These are phyloP conservation scores for Fusarium sp. DNA, from an alignment of 2,329 filamentous ascomycete species.

Conservation along the genomic window DNA sequence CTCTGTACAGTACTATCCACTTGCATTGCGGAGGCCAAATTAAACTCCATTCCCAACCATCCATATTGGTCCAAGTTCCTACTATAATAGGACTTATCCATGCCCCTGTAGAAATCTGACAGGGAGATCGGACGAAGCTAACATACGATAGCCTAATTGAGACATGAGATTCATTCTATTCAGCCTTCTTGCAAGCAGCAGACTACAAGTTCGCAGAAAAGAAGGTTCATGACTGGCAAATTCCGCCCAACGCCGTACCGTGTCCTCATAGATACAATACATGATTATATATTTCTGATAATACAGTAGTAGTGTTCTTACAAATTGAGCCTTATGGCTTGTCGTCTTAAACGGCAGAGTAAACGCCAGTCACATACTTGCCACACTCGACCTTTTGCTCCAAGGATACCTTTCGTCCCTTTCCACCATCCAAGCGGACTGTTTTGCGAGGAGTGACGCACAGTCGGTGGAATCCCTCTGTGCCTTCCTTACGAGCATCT, in stretches of 20 bases:
- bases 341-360: slow-evolving; percentile 67
- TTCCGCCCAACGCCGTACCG: slow-evolving; percentile 30
- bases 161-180: not conserved
- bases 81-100: slow-evolving; percentile 3
- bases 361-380: slow-evolving; percentile 82
- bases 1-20: not conserved
- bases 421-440: slow-evolving; percentile 68
- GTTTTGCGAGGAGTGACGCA: slow-evolving; percentile 82
- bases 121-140: slow-evolving; percentile 9
- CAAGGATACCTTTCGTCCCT: slow-evolving; percentile 76
- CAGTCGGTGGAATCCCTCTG: slow-evolving; percentile 75
- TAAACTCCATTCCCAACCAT: slow-evolving; percentile 1
- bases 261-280: slow-evolving; percentile 21
- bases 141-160: not conserved
- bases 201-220: slow-evolving; percentile 11
- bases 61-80: slow-evolving; percentile 15
- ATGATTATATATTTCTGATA: slow-evolving; percentile 34
- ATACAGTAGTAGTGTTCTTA: slow-evolving; percentile 26
- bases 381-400: slow-evolving; percentile 93
- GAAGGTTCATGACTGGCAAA: slow-evolving; percentile 12
- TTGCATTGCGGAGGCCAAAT: slow-evolving; percentile 18
- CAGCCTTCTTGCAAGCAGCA: not conserved
- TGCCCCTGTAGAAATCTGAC: slow-evolving; percentile 19
- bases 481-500: slow-evolving; percentile 69
- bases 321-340: slow-evolving; percentile 6